Evolutionary conservation across 2,329 filamentous ascomycete species (phyloP), one percentile per base, ranked within the genome.

Genomic region (Coniella vitis): DNA sequence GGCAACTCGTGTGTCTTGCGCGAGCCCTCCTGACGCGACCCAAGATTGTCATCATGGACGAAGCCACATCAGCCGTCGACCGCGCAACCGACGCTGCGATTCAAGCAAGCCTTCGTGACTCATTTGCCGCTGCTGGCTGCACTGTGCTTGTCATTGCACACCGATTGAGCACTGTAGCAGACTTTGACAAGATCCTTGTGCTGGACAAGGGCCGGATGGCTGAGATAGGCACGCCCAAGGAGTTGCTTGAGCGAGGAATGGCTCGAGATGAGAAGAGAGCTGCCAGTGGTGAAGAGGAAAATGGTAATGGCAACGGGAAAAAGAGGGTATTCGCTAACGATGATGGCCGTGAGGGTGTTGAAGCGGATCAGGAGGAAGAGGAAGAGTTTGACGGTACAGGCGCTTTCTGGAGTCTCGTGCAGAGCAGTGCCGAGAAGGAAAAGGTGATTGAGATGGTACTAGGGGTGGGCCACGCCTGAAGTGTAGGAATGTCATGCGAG

Each of bases 41-140:
- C 19, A 68, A 68, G 55, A 63, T 74, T 16, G 58, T 73, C 0
- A 61, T 73, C 12, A 57, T 70, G 32, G 68, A 70, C 49, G 68
- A 70, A 53, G 67, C 67, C 5, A 71, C 68, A 7, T 66, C 69
- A 9, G 74, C 76, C 0, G 74, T 81, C 3, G 81, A 84, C 57
- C 64, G 67, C 12, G 70, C 70, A 45, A 82, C 79, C 2, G 80
- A 83, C 55, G 66, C 70, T 32, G 65, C 71, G 21, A 78, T 83
- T 63, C 78, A 83, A 58, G 67, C 67, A 29, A 68, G 80, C 25
- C 71, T 83, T 47, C 70, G 76, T 3, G 65, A 71, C 40, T 62
- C 61, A 43, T 65, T 67, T 41, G 71, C 72, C 22, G 71, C 74
- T 35, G 66, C 66, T 20, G 71, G 72, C 7, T 77, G 77, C 55